Conservation (phyloP, 1,284 basidiomycete species). For the Amylostereum areolatum region DNA sequence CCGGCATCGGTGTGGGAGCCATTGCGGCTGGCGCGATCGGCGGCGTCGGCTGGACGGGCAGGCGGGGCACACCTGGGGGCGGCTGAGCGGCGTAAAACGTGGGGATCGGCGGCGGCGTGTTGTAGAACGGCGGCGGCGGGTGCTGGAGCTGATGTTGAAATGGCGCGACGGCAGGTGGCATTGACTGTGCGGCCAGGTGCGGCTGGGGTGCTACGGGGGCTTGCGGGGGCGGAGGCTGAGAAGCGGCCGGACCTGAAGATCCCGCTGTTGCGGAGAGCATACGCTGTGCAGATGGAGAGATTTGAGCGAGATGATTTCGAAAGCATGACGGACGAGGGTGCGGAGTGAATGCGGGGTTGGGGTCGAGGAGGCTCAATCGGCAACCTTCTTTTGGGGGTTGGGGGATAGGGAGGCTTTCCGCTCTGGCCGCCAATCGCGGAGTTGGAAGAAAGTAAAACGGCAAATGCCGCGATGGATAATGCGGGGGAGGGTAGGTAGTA, state of each 20-base stretch:
- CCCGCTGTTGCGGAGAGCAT: not conserved
- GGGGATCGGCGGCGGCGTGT: slow-evolving; percentile 21
- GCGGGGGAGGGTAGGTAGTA: not conserved
- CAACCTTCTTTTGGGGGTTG: too few species aligned
- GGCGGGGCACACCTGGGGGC: slow-evolving; percentile 17
- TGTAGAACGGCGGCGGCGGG: slow-evolving; percentile 30
- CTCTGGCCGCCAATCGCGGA: too few species aligned
- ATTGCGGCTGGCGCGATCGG: not conserved
- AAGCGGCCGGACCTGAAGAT: slow-evolving; percentile 22
- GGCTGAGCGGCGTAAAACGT: slow-evolving; percentile 24
- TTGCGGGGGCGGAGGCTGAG: slow-evolving; percentile 22
- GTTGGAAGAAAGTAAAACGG: too few species aligned
- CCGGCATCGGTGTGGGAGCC: not conserved
- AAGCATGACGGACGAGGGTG: too few species aligned
- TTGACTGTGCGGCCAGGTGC: too few species aligned
- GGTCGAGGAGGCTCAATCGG: too few species aligned
- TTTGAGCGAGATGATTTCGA: too few species aligned
- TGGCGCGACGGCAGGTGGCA: too few species aligned
- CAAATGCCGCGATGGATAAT: too few species aligned
- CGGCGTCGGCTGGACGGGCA: slow-evolving; percentile 16
- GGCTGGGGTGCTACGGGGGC: slow-evolving; percentile 14
- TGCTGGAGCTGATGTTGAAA: slow-evolving; percentile 23
- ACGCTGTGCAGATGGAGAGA: not conserved
- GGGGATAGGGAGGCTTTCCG: too few species aligned
- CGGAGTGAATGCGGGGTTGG: too few species aligned